phyloP scores from a whole-genome alignment of 352 stramenopile species.

The Phytophthora boehmeriae region DNA sequence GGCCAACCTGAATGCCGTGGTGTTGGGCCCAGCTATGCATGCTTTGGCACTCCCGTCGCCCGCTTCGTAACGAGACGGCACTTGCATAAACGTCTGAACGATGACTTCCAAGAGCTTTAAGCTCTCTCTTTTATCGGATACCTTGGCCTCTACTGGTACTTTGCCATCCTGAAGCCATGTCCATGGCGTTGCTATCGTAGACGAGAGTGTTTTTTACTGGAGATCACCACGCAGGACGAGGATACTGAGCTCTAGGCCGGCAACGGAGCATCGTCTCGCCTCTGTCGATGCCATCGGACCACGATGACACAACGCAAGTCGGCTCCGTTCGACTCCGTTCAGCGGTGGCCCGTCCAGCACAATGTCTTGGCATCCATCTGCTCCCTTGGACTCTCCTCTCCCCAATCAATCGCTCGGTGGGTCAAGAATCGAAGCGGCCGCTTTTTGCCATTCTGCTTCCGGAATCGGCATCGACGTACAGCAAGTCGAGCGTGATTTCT shows the following conservation, averaged over 20 bases:
- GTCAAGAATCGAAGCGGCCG: constrained; percentile 17
- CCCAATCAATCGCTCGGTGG: constrained; percentile 10
- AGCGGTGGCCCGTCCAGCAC: constrained; percentile 14
- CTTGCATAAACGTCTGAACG: constrained; percentile 1
- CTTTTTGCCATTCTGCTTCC: constrained; percentile 29
- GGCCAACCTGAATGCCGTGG: not conserved
- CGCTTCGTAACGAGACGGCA: not conserved
- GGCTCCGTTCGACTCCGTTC: constrained; percentile 15
- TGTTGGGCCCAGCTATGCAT: not conserved
- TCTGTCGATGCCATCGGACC: constrained; percentile 31
- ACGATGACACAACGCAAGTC: constrained; percentile 24
- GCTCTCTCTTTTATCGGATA: not conserved
- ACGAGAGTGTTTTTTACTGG: constrained; percentile 8
- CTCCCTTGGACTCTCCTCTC: constrained; percentile 16
- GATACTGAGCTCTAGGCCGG: constrained; percentile 16
- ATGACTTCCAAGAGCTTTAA: not conserved
- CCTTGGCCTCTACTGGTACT: not conserved
- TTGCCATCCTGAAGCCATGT: not conserved
- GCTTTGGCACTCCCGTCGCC: constrained; percentile 19
- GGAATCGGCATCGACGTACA: constrained; percentile 18
- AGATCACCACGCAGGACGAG: constrained; percentile 22
- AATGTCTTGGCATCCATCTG: constrained; percentile 4
- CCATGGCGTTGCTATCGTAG: constrained; percentile 1
- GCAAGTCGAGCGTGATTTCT: constrained; percentile 8
- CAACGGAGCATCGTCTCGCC: constrained; percentile 7